A percentile compares a stretch with the other conserved stretches of the same genome.
Conservation (phyloP, 2,329 filamentous ascomycete genomes). For the Torrubiella hemipterigena region DNA sequence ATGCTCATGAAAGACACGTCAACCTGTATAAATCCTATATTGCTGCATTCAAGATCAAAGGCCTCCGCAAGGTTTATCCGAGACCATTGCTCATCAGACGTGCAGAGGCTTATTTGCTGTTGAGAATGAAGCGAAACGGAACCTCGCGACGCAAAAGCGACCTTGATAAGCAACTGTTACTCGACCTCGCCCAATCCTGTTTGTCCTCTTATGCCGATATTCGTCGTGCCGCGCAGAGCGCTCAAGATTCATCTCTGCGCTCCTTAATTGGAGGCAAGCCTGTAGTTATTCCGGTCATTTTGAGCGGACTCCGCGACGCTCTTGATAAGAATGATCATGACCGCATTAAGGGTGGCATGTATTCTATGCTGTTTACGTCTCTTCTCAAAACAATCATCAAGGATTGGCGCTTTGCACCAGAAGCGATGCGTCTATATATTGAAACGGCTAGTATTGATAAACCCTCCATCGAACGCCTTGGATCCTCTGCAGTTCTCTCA, state of each 20-base stretch:
- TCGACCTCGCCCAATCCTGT: conserved; percentile 82
- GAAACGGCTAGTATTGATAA: conserved; percentile 84
- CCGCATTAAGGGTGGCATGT: conserved; percentile 89
- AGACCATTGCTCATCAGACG: conserved; percentile 83
- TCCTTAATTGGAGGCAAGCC: conserved; percentile 78
- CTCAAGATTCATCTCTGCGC: conserved; percentile 87
- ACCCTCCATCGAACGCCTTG: conserved; percentile 83
- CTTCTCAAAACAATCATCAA: conserved; percentile 76
- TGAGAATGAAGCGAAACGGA: conserved; percentile 89
- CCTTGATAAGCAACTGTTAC: conserved; percentile 72
- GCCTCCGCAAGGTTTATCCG: conserved; percentile 83
- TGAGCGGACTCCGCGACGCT: conserved; percentile 66
- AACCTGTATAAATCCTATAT: conserved; percentile 79
- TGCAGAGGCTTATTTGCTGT: conserved; percentile 87
- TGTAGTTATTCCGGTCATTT: conserved; percentile 78
- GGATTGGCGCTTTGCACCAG: conserved; percentile 90
- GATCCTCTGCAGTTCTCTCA: conserved; percentile 68
- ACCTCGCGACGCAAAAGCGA: conserved; percentile 77
- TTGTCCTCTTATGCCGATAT: conserved; percentile 92
- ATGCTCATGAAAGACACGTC: conserved; percentile 78
- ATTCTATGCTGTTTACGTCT: conserved; percentile 79
- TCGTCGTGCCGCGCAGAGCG: conserved; percentile 81
- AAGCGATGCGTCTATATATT: conserved; percentile 83
- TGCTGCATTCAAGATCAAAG: conserved; percentile 87
- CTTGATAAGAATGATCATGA: conserved; percentile 74